Conservation (phyloP, 352 stramenopile genomes). For the Phytophthora pinifolia region DNA sequence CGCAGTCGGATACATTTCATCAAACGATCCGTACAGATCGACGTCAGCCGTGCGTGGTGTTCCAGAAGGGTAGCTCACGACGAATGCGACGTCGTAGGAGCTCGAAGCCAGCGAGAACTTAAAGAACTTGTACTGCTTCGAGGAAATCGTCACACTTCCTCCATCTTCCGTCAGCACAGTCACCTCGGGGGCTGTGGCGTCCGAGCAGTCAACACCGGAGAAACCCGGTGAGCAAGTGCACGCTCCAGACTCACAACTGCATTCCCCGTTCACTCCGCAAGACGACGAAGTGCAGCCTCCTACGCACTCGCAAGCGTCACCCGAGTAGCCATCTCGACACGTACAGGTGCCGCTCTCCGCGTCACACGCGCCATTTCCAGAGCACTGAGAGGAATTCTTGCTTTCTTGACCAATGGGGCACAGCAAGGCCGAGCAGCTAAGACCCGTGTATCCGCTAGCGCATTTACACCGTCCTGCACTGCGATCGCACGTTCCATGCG, state of each 20-base stretch:
- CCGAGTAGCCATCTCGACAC: slow-evolving; percentile 55
- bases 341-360: slow-evolving; percentile 44
- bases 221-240: slow-evolving; percentile 52
- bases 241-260: slow-evolving; percentile 63
- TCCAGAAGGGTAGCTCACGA: slow-evolving; percentile 38
- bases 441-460: slow-evolving; percentile 47
- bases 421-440: slow-evolving; percentile 59
- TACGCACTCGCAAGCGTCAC: slow-evolving; percentile 70
- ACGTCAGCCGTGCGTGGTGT: slow-evolving; percentile 33
- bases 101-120: slow-evolving; percentile 59
- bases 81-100: slow-evolving; percentile 70
- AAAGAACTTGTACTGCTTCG: slow-evolving; percentile 77
- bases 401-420: slow-evolving; percentile 35
- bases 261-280: slow-evolving; percentile 45
- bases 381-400: slow-evolving; percentile 63
- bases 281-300: slow-evolving; percentile 51
- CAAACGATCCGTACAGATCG: slow-evolving; percentile 77
- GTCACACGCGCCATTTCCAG: slow-evolving; percentile 63
- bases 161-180: slow-evolving; percentile 32
- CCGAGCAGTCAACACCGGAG: slow-evolving; percentile 42
- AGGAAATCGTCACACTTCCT: slow-evolving; percentile 25
- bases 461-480: slow-evolving; percentile 50
- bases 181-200: slow-evolving; percentile 20
- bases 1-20: slow-evolving; percentile 55
- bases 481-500: slow-evolving; percentile 50